Base-by-base conservation (phyloP, 176 grass and related monocot genomes). In the Oryza australiensis region DNA sequence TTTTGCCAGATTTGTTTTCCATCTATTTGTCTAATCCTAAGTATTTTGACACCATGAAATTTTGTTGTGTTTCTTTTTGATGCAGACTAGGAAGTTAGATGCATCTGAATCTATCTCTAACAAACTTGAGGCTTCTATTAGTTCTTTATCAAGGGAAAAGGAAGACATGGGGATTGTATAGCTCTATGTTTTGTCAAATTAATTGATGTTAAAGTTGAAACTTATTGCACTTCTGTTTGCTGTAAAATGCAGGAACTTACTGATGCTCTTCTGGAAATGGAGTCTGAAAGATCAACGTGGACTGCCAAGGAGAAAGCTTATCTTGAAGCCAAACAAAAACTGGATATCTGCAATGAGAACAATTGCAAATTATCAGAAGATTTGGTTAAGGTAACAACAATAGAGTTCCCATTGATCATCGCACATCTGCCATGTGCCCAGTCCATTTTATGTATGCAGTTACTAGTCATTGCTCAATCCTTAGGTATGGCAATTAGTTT, bases 131-230 rank as follows among this genome's bases (percentile, higher is more conserved):
- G 64, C 22, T 89, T 89, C 86, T 86, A 68, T 89, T 51, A 75
- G 75, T 83, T 93, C 80, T 13, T 11, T 91, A 68, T 91, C 83
- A 68, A 88, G 71, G 76, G 89, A 95, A 88, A 98, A 95, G 55
- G 96, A 99, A 89, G 93, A 93, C 64, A 85, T 93, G 89, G 91
- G 62, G 88, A 91, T 90, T 79, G 91, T 99, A 91, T 77, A 82
- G 59, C 43, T 64, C 78, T 40, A 64, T 32, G 42, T 9, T 88
- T 75, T 76, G 72, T 81, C 28, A 23, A 65, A 45, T 26, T 22
- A 46, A 16, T 24, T 77, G 57, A 32, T 42, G 15, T 77, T 49
- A 24, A 60, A 79, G 68, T 3, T 72, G 9, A 63, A 60, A 79
- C 68, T 68, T 8, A 40, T n/a, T 85, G 63, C 24, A 64, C 77